Evolutionary conservation across 2,329 filamentous ascomycete species (phyloP), one percentile per base, ranked within the genome.

Genomic region (Blumeria hordei): DNA sequence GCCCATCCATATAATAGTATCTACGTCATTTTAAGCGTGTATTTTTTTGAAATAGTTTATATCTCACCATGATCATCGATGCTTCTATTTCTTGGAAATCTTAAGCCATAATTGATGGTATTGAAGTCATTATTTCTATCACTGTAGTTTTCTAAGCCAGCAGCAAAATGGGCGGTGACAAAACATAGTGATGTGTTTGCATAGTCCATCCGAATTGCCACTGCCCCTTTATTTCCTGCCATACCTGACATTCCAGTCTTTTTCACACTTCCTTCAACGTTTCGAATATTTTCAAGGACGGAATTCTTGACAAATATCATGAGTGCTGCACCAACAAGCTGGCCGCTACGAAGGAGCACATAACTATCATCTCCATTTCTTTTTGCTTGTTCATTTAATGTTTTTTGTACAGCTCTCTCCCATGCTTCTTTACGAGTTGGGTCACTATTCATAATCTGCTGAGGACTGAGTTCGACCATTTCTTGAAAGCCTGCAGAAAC

Each of bases 391-490:
- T 70, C 68, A 62, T 96, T 95, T 41, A 98, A 69, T 12, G 82
- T 86, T 49, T 72, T 73, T 60, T 82, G 81, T 28, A 96, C 88
- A 3, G 85, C 81, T 54, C 74, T 70, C 66, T 98, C 92, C 92
- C 92, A 98, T 18, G 81, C 71, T 59, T 87, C 81, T 60, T 90
- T 85, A 55, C 85, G 77, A 3, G 81, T 79, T 0, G 92, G 92
- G 65, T 98, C 90, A 57, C 88, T 96, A 60, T 93, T 94, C 88
- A 98, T 95, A 64, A 98, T 96, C 64, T 98, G 92, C 66, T 96
- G 90, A 14, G 93, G 92, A 62, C 87, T 95, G 50, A 98, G 72
- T 64, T 94, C 86, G n/a, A 98, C 92, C 59, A 98, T 96, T 67
- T 98, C 92, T 65, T 98, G 92, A 62, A 98, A 96, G 0, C 87